Conservation (phyloP, 441 rosid species). For the Brassica hybrid region DNA sequence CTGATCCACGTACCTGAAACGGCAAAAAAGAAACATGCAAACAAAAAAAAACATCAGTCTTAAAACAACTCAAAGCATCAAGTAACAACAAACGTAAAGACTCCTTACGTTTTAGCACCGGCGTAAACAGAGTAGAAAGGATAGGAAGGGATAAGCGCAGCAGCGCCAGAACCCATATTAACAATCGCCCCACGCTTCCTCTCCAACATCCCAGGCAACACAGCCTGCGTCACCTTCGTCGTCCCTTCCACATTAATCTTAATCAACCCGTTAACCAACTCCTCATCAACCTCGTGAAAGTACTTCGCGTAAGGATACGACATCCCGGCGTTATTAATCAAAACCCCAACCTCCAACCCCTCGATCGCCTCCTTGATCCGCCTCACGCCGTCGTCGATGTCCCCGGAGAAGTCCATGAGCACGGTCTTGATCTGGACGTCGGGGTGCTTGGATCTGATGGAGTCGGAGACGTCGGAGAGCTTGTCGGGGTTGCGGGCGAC, state of each 20-base stretch:
- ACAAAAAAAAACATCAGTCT: slow-evolving; percentile 28
- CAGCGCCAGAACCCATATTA: slow-evolving; percentile 92
- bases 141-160: slow-evolving; percentile 86
- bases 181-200: slow-evolving; percentile 88
- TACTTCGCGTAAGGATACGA: slow-evolving; percentile 92
- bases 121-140: slow-evolving; percentile 96
- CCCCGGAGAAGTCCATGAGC: slow-evolving; percentile 82
- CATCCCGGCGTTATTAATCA: slow-evolving; percentile 84
- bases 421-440: slow-evolving; percentile 63
- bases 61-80: background rate
- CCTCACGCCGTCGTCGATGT: slow-evolving; percentile 72
- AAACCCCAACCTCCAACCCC: slow-evolving; percentile 75
- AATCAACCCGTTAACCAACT: slow-evolving; percentile 64
- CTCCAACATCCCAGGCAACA: slow-evolving; percentile 73
- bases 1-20: no score
- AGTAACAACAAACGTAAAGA: background rate
- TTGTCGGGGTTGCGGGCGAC: slow-evolving; percentile 82
- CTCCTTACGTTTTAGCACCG: slow-evolving; percentile 77
- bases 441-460: slow-evolving; percentile 56
- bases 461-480: slow-evolving; percentile 66
- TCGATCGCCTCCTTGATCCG: slow-evolving; percentile 66
- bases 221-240: slow-evolving; percentile 85
- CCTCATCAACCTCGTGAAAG: slow-evolving; percentile 85
- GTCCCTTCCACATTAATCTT: slow-evolving; percentile 89
- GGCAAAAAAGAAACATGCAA: no score